phyloP scores from a whole-genome alignment of 768 basidiomycete species.

The Austroboletus eburneus region DNA sequence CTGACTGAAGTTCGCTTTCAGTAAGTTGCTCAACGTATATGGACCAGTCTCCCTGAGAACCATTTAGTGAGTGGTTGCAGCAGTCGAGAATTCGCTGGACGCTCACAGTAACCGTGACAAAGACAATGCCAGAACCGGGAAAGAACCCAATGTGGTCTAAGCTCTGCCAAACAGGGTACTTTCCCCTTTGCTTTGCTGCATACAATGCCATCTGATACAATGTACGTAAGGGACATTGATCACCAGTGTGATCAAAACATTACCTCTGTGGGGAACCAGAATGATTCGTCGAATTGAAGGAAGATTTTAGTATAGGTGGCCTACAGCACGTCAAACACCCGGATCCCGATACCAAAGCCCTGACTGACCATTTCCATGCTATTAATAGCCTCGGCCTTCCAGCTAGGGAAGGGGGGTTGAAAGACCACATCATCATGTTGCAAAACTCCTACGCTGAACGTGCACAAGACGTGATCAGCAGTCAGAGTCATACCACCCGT shows the following conservation, averaged over 20 bases:
- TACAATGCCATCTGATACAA: slow-evolving; percentile 41
- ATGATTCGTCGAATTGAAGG: slow-evolving; percentile 55
- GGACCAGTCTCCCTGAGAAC: slow-evolving; percentile 53
- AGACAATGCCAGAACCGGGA: slow-evolving; percentile 51
- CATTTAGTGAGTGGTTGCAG: background rate
- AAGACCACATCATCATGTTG: slow-evolving; percentile 60
- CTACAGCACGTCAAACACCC: slow-evolving; percentile 18
- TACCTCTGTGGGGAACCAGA: slow-evolving; percentile 52
- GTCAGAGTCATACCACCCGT: slow-evolving; percentile 39
- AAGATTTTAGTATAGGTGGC: slow-evolving; percentile 67
- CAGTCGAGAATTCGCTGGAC: background rate
- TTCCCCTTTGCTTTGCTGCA: slow-evolving; percentile 53
- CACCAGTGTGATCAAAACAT: background rate
- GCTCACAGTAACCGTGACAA: slow-evolving; percentile 27
- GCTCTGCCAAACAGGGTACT: slow-evolving; percentile 67
- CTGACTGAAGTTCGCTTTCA: slow-evolving; percentile 42
- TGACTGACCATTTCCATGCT: slow-evolving; percentile 53
- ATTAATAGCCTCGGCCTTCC: slow-evolving; percentile 62
- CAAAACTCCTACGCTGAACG: slow-evolving; percentile 68
- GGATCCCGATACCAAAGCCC: background rate
- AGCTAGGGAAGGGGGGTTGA: slow-evolving; percentile 52
- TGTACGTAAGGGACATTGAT: background rate
- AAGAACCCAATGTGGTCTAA: slow-evolving; percentile 56
- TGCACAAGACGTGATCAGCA: slow-evolving; percentile 59
- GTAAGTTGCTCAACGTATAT: slow-evolving; percentile 53